These are phyloP conservation scores for Plantago major DNA, from an alignment of 257 asterid species.

Conservation along the genomic window DNA sequence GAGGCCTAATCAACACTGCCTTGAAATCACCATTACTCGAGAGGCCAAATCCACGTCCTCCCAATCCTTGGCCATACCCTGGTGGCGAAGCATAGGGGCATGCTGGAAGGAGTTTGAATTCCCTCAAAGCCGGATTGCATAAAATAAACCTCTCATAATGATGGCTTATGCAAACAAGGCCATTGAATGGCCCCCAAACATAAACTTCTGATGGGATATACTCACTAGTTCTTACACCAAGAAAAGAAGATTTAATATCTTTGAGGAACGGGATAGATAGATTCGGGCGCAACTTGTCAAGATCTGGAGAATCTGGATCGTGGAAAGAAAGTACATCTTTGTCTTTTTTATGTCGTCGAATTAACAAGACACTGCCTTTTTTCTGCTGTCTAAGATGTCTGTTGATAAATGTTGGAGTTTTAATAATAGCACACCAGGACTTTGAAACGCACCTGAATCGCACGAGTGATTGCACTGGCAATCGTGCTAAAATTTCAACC, in stretches of 20 bases:
- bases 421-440: not conserved
- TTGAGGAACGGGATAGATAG: not conserved
- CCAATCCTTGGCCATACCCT: no score
- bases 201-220: not conserved
- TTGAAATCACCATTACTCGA: not conserved
- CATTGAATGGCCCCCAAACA: not conserved
- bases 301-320: not conserved
- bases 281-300: not conserved
- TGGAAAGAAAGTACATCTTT: not conserved
- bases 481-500: not conserved
- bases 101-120: not conserved
- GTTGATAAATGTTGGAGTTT: not conserved
- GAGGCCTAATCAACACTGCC: not conserved
- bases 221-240: no score
- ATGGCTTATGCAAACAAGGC: not conserved
- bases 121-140: slow-evolving; percentile 6
- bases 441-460: not conserved
- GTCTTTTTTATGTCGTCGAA: not conserved
- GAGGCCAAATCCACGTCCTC: not conserved
- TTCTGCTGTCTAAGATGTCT: not conserved
- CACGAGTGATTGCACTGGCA: not conserved
- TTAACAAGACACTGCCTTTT: no score
- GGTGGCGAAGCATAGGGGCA: not conserved
- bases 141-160: not conserved
- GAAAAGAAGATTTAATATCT: not conserved